Conservation (phyloP, 2,329 filamentous ascomycete species). For the Calonectria hawksworthii region DNA sequence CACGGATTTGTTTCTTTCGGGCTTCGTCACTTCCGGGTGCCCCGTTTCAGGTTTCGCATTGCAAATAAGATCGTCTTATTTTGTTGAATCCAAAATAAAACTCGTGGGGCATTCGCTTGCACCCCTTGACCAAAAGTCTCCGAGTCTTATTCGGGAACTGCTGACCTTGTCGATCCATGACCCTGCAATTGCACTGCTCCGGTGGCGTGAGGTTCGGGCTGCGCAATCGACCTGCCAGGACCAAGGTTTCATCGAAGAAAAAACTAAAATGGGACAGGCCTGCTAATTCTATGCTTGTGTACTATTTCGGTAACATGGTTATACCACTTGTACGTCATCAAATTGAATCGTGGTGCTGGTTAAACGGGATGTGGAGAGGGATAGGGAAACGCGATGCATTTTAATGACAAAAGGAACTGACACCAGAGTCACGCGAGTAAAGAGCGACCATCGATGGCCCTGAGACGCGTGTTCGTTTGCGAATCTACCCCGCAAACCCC, state of each 20-base stretch:
- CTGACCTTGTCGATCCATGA: not conserved
- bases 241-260: not conserved
- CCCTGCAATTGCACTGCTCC: not conserved
- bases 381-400: not conserved
- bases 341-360: not conserved
- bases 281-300: not conserved
- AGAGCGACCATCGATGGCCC: not conserved
- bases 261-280: not conserved
- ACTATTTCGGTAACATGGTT: not conserved
- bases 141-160: not conserved
- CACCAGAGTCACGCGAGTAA: not conserved
- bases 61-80: too few relatives aligned
- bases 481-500: conserved; percentile 10
- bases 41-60: too few relatives aligned
- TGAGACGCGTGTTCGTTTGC: conserved; percentile 14
- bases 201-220: not conserved
- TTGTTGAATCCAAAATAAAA: too few relatives aligned
- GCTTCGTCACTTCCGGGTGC: too few relatives aligned
- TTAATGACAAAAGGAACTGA: not conserved
- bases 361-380: conserved; percentile 4
- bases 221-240: too few relatives aligned
- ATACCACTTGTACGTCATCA: not conserved
- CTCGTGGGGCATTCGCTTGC: not conserved
- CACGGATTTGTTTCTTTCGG: too few relatives aligned
- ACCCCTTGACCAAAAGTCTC: not conserved